Evolutionary conservation across 2,329 filamentous ascomycete genomes (phyloP).

Genomic region (Botrytis paeoniae): DNA sequence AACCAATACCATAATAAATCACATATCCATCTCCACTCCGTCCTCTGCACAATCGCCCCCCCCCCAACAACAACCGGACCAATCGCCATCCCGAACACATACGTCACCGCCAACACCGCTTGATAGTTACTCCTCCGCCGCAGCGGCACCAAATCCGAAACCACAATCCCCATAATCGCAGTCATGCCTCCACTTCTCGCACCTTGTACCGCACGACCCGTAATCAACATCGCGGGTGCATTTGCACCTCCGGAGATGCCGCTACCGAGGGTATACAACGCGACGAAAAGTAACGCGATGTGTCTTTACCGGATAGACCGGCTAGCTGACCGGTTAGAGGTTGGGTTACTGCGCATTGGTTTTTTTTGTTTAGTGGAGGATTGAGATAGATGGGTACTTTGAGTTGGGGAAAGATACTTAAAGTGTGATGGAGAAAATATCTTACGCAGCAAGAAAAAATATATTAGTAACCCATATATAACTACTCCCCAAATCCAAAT

Average conservation of each 20-base stretch:
- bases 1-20: too few species aligned
- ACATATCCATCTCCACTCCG: not conserved
- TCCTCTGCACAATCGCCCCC: slow-evolving; percentile 26
- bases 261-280: slow-evolving; percentile 50
- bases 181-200: slow-evolving; percentile 46
- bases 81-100: slow-evolving; percentile 23
- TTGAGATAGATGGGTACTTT: too few species aligned
- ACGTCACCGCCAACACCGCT: slow-evolving; percentile 32
- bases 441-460: slow-evolving; percentile 14
- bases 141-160: slow-evolving; percentile 49
- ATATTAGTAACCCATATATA: slow-evolving; percentile 21
- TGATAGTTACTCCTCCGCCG: slow-evolving; percentile 45
- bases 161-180: slow-evolving; percentile 46
- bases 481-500: not conserved
- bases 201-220: slow-evolving; percentile 46
- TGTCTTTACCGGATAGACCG: not conserved
- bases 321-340: slow-evolving; percentile 14
- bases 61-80: slow-evolving; percentile 17
- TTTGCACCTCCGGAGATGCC: slow-evolving; percentile 49
- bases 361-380: too few species aligned
- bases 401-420: too few species aligned
- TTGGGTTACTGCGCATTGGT: not conserved
- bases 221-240: slow-evolving; percentile 47
- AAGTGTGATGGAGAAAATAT: not conserved
- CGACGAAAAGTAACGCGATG: slow-evolving; percentile 30